Evolutionary conservation across 352 stramenopile genomes (phyloP).

Genomic region (Globisporangium takayamanum): DNA sequence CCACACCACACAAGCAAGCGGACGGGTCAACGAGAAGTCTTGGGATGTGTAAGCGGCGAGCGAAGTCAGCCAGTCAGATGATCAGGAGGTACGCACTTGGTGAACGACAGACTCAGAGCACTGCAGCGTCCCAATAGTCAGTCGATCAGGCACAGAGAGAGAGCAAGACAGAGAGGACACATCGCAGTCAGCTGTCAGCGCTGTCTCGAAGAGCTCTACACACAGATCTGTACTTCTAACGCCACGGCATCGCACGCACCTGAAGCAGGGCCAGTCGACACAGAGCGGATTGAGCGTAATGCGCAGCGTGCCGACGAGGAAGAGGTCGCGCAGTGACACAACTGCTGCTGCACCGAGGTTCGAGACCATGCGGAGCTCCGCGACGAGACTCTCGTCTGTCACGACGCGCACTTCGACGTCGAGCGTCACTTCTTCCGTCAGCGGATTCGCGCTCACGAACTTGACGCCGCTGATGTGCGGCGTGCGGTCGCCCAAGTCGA

Average conservation of each 20-base stretch:
- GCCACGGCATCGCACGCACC: constrained; percentile 6
- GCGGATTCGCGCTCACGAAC: constrained; percentile 46
- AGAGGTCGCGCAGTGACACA: constrained; percentile 54
- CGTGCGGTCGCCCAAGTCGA: constrained; percentile 49
- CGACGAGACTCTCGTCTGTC: constrained; percentile 50
- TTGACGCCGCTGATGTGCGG: constrained; percentile 70
- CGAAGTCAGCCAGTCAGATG: neutral
- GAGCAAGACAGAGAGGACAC: neutral
- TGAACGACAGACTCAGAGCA: constrained; percentile 66
- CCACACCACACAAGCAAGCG: neutral
- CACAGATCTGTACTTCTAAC: neutral
- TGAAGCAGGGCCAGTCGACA: constrained; percentile 68
- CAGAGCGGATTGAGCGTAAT: constrained; percentile 66
- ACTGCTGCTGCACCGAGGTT: constrained; percentile 48
- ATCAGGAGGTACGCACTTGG: constrained; percentile 26
- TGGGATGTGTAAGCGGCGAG: neutral
- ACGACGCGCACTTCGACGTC: constrained; percentile 63
- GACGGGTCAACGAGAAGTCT: no score
- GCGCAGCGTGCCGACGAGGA: constrained; percentile 62
- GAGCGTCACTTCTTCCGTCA: constrained; percentile 60
- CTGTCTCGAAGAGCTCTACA: neutral
- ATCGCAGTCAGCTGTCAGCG: no score
- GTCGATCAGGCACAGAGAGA: neutral
- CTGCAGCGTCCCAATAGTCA: constrained; percentile 8
- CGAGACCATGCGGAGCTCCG: constrained; percentile 63